These are phyloP conservation scores for Vigna unguiculata DNA, from an alignment of 306 rosid genomes.

Conservation along the genomic window DNA sequence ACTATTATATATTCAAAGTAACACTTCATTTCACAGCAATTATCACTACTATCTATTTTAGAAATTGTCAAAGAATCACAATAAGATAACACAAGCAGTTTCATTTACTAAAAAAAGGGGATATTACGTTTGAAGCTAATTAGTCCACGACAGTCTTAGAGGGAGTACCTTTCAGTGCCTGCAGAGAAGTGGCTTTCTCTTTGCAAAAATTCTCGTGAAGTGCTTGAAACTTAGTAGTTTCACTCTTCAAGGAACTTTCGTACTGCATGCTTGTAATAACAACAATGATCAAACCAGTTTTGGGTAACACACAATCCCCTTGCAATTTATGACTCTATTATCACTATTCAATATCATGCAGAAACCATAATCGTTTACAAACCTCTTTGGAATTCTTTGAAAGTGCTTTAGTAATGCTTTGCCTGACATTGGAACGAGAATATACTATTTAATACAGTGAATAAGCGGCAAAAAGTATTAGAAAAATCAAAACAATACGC, in stretches of 20 bases:
- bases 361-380: conserved; percentile 36
- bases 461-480: not conserved
- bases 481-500: not conserved
- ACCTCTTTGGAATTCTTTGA: conserved; percentile 99
- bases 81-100: not conserved
- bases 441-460: conserved; percentile 14
- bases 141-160: conserved; percentile 4
- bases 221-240: conserved; percentile 76
- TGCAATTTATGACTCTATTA: not conserved
- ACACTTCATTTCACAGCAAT: conserved; percentile 16
- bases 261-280: conserved; percentile 60
- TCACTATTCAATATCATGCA: conserved; percentile 6
- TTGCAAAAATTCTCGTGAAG: conserved; percentile 78
- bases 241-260: conserved; percentile 82
- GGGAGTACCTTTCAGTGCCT: conserved; percentile 74
- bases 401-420: conserved; percentile 83
- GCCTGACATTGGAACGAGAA: conserved; percentile 58
- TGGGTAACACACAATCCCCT: conserved; percentile 20
- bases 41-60: conserved; percentile 5
- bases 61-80: conserved; percentile 14
- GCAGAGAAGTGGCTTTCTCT: conserved; percentile 77
- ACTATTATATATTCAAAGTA: not conserved
- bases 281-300: conserved; percentile 40
- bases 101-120: not conserved
- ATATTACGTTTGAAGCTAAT: not conserved